Percentiles rank a stretch among this genome's conserved stretches.
These are phyloP conservation scores for Thalia dealbata DNA, from an alignment of 176 grass and related monocot species.

Conservation along the genomic window DNA sequence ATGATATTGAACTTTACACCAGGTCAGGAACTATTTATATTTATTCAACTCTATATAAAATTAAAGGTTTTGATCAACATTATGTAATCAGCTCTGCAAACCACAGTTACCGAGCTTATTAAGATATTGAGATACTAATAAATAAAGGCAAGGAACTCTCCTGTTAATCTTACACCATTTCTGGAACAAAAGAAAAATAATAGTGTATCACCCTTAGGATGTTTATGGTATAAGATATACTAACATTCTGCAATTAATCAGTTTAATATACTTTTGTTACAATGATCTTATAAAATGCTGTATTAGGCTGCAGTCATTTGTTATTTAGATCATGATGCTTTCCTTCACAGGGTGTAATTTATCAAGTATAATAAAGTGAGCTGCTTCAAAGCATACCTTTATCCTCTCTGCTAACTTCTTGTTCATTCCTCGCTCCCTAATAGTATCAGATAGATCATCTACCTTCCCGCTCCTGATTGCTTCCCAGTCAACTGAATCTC, in stretches of 20 bases:
- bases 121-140: not conserved
- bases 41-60: not conserved
- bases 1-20: no score
- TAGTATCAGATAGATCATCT: conserved; percentile 55
- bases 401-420: conserved; percentile 78
- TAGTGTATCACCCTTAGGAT: not conserved
- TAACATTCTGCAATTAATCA: not conserved
- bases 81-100: not conserved
- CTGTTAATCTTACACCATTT: not conserved
- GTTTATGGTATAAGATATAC: not conserved
- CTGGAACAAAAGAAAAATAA: not conserved
- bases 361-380: no score
- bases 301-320: not conserved
- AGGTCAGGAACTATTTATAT: no score
- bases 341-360: not conserved
- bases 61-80: not conserved
- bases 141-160: not conserved
- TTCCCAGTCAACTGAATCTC: conserved; percentile 79
- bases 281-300: no score
- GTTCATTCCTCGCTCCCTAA: conserved; percentile 79
- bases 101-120: not conserved
- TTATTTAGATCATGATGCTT: not conserved
- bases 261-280: not conserved
- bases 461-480: conserved; percentile 57
- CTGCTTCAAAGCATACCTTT: conserved; percentile 40